phyloP scores from a whole-genome alignment of 352 stramenopile genomes.

The Peronospora destructor region DNA sequence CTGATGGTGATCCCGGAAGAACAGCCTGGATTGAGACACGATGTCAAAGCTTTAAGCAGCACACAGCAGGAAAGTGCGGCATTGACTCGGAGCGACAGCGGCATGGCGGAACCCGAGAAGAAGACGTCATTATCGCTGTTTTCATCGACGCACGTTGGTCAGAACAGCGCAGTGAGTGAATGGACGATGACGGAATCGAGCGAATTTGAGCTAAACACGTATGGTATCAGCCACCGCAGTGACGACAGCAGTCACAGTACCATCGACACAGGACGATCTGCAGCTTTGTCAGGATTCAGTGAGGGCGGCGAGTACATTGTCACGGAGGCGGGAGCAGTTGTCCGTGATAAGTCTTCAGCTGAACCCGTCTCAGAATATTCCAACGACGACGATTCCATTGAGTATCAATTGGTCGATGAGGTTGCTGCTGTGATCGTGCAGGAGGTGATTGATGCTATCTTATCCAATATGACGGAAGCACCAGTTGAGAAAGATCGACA shows the following conservation, averaged over 20 bases:
- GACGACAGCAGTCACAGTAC: conserved; percentile 12
- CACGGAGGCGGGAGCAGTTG: conserved; percentile 21
- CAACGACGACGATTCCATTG: neutral
- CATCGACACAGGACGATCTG: conserved; percentile 8
- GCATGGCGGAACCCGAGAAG: conserved; percentile 13
- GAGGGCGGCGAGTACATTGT: conserved; percentile 24
- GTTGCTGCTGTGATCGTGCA: conserved; percentile 18
- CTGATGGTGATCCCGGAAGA: conserved; percentile 32
- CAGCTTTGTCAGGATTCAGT: conserved; percentile 16
- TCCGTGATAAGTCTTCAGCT: conserved; percentile 12
- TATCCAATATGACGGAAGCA: conserved; percentile 4
- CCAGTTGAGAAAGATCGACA: neutral
- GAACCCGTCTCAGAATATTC: neutral
- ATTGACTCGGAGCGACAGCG: conserved; percentile 5
- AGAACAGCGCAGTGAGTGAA: conserved; percentile 18
- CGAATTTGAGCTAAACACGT: conserved; percentile 20
- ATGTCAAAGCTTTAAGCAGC: conserved; percentile 4
- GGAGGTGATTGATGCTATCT: conserved; percentile 15
- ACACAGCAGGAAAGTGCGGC: conserved; percentile 8
- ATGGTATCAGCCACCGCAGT: conserved; percentile 11
- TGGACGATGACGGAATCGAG: conserved; percentile 14
- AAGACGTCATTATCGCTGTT: conserved; percentile 8
- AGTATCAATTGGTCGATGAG: conserved; percentile 16
- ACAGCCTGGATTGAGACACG: conserved; percentile 7
- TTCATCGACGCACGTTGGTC: neutral